Base-by-base conservation (phyloP, 768 basidiomycete species). In the Mycena kentingensis region DNA sequence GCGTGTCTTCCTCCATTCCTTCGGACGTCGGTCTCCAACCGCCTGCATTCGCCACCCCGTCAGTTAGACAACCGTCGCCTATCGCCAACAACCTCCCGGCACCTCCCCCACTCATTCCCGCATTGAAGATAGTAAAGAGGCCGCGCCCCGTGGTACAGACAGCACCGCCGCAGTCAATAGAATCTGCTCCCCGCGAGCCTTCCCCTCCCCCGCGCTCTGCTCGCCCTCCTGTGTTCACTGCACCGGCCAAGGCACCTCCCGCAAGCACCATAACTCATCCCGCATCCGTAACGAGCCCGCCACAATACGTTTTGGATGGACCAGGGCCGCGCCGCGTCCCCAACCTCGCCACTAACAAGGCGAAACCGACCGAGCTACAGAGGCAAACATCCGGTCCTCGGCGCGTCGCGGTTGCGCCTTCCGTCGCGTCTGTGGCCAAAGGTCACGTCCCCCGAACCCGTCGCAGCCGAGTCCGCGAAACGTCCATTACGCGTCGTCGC, bases 81-180 rank as follows among this genome's bases (percentile, higher is more conserved):
- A 58, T 38, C 41, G 37, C 39, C 35, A 60, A 48, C 36, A 58
- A 39, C 52, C 49, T 46, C 46, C 52, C 60, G 27, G 54, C 57
- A 32, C 72, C 67, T 35, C 75, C 74, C 5, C 67, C 67, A 34
- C 69, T 73, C 1, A 66, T 79, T 21, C 73, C 74, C 42, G 80
- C 74, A 37, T 63, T 80, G 32, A 74, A 71, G 27, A 78, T 81
- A n/a, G 72, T 81, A 24, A 82, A 81, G 56, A 69, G 77, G 39
- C 57, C 39, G 26, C 55, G 43, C 38, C 55, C 61, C 18, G 66
- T n/a, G n/a, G n/a, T n/a, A n/a, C n/a, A n/a, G n/a, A 65, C 46
- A 32, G 41, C 42, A 46, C 36, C 29, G 46, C 22, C 58, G 41
- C 31, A 60, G 65, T 48, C 54, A 55, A 37, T 63, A 60, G 28